These are phyloP conservation scores for Amoebophrya sp. DNA, from an alignment of 169 alveolate species.

Conservation along the genomic window DNA sequence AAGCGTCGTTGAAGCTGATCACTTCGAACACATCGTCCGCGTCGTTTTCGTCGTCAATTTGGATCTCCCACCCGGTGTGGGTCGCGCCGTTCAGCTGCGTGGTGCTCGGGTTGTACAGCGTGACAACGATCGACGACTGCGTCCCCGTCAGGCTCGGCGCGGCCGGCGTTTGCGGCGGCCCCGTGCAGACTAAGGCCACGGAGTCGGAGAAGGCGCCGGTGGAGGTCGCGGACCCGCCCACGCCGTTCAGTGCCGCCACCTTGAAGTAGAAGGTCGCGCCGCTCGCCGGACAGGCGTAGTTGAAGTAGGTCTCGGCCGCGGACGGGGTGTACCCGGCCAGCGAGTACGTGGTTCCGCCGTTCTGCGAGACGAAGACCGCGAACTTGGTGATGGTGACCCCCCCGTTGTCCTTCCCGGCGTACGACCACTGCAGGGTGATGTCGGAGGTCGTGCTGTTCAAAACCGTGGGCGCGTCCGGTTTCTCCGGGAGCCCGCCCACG, in stretches of 20 bases:
- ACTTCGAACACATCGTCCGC: not conserved
- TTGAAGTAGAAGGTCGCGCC: conserved; percentile 1
- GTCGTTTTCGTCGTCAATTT: conserved; percentile 8
- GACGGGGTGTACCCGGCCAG: not conserved
- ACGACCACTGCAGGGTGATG: conserved; percentile 13
- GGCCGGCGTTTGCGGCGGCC: conserved; percentile 7
- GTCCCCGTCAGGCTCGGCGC: not conserved
- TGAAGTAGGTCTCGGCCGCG: conserved; percentile 7
- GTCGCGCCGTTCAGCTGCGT: not conserved
- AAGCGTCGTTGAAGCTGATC: not conserved
- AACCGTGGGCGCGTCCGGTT: not conserved
- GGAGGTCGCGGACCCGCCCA: not conserved
- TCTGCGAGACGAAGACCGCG: not conserved
- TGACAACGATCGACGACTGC: not conserved
- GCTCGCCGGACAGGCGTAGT: not conserved
- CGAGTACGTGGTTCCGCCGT: not conserved
- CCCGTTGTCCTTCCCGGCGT: conserved; percentile 13
- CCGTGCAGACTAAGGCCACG: not conserved
- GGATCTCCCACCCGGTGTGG: conserved; percentile 11
- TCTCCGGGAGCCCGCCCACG: conserved; percentile 10
- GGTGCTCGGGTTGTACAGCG: not conserved
- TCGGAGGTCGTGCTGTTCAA: not conserved
- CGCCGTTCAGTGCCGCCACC: conserved; percentile 17
- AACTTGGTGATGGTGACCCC: conserved; percentile 11
- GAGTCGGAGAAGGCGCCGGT: conserved; percentile 6